Base-by-base conservation (phyloP, 306 rosid species). In the Herpetospermum pedunculosum region DNA sequence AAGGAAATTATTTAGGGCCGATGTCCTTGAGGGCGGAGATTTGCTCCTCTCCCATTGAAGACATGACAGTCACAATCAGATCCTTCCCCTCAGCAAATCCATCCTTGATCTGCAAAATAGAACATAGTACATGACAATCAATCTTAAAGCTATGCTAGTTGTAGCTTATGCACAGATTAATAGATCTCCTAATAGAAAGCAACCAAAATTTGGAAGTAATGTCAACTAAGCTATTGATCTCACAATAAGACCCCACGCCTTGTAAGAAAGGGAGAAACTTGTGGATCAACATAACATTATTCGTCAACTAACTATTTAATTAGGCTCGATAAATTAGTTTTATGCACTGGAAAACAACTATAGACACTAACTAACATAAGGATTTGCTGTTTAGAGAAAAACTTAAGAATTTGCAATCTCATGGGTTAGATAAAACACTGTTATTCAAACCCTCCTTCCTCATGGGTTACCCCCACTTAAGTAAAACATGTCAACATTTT, bases 1-100 rank as follows among this genome's bases (percentile, higher is more conserved):
- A 72, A 54, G 55, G 67, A 63, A 40, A 79, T 82, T 84, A 91
- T 87, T 93, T 93, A 47, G 98, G 96, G 70, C 96, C 97, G 25
- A 91, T 84, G 83, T 94, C 98, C 88, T 91, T 94, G 18, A 94
- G 89, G 54, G 86, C 92, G 77, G 80, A 76, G 70, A 94, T 94
- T 89, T 94, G 97, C 92, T 90, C 97, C 87, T 93, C 97, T n/a
- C 98, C 98, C 98, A 93, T 93, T 47, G 97, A 87, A 80, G 98
- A 91, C 98, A 94, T 94, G 50, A 94, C 97, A 73, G 81, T 44
- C 80, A 94, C 95, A 57, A 94, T 96, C 80, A 94, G 81, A 81
- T 94, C 98, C 83, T 94, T 94, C 70, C 97, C 98, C 15, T 86
- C 92, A 1, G 60, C 84, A 63, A 93, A 93, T 26, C 98, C 97